Conservation (phyloP, 2,329 filamentous ascomycete species). For the Epichloe festucae region DNA sequence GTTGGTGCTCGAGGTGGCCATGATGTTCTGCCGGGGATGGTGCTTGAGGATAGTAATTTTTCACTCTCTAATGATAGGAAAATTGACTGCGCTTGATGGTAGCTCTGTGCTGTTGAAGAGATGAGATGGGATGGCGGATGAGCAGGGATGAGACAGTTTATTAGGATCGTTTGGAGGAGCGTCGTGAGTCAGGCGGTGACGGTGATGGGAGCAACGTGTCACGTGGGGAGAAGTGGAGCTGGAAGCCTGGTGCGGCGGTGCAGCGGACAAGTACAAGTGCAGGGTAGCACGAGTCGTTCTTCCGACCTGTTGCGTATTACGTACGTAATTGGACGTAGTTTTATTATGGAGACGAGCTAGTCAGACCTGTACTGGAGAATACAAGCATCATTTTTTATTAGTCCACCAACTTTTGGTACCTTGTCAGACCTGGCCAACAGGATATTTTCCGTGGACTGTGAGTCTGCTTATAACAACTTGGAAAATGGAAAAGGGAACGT, state of each 20-base stretch:
- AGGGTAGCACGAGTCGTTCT: no score
- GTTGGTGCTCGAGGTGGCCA: slow-evolving; percentile 45
- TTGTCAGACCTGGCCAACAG: no score
- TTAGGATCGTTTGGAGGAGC: neutral
- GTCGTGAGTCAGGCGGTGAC: slow-evolving; percentile 1
- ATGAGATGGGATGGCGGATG: neutral
- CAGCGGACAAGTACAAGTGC: neutral
- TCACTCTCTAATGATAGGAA: neutral
- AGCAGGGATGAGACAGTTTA: neutral
- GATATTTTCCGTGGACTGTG: no score
- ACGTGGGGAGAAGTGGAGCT: neutral
- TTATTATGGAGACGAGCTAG: no score
- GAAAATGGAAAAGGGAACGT: no score
- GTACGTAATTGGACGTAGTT: no score
- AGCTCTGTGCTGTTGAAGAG: neutral
- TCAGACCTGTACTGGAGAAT: no score
- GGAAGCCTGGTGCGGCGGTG: neutral
- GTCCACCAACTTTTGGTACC: no score
- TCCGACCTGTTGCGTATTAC: no score
- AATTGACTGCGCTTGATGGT: neutral
- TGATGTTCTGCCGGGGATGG: slow-evolving; percentile 20
- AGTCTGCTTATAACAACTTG: no score
- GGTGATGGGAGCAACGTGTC: neutral
- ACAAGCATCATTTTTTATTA: no score
- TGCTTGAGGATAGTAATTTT: neutral